phyloP scores from a whole-genome alignment of 129 eudicot genomes.

The Daucus carota region DNA sequence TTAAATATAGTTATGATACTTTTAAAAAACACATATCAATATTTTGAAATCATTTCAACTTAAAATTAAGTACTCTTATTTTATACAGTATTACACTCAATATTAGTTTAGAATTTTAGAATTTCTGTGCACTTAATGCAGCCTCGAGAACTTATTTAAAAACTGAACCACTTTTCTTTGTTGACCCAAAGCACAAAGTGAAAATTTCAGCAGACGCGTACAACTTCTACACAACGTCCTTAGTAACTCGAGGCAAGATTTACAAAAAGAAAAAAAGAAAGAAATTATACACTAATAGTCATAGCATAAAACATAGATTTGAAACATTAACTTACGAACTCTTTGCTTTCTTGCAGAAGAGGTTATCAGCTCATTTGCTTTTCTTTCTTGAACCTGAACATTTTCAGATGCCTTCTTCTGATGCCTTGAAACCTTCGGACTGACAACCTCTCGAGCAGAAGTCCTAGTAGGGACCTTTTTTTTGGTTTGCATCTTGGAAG shows the following conservation, averaged over 20 bases:
- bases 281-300: neutral
- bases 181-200: neutral
- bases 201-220: neutral
- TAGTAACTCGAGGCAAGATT: neutral
- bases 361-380: constrained; percentile 71
- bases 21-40: neutral
- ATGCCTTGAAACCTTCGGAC: constrained; percentile 61
- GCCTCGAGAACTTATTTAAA: neutral
- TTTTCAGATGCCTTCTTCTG: constrained; percentile 61
- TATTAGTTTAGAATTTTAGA: neutral
- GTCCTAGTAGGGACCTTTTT: constrained; percentile 58
- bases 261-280: too few species aligned
- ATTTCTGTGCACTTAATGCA: neutral
- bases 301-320: constrained; percentile 5
- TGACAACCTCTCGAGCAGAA: constrained; percentile 43
- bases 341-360: constrained; percentile 85
- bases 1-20: neutral
- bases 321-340: constrained; percentile 33
- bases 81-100: neutral
- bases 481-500: constrained; percentile 71
- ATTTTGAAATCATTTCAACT: neutral
- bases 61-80: neutral
- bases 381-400: constrained; percentile 56
- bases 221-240: neutral
- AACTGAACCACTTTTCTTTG: neutral